Evolutionary conservation across 306 rosid genomes (phyloP), one percentile per base, ranked within the genome.

Genomic region (Begonia loranthoides): DNA sequence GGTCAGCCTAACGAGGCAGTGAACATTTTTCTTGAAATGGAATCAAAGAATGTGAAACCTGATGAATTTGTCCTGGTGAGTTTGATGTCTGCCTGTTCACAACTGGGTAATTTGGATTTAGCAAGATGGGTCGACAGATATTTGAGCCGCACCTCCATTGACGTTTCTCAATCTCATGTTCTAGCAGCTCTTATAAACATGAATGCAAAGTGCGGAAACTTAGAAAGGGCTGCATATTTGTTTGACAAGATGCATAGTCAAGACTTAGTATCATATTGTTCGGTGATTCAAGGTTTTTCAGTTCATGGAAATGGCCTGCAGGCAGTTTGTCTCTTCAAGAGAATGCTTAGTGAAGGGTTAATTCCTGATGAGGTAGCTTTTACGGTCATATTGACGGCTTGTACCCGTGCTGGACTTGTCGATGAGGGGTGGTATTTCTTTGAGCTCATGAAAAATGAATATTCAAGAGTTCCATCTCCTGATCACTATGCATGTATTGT

Each of bases 141-240:
- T 55, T 71, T 78, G 60, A 51, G 63, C 48, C 57, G 54, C 13
- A 73, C 65, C 58, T 51, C 54, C 45, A 56, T 69, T 50, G 64
- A 80, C 67, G 53, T 75, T 67, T 55, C 21, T 44, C 76, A 63
- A 50, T 62, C 75, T 43, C 93, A 77, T 61, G 76, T 87, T 50
- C 56, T 50, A 33, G 70, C 87, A 13, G 84, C 95, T 52, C 87
- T 82, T 50, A 58, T 77, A 36, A 93, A 87, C 66, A 79, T 87
- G 95, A 82, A 79, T 79, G 93, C 86, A 0, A 87, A 87, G 67
- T 77, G 86, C 16, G 93, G 95, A 34, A 87, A 87, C 73, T 68
- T 87, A 69, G 84, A 77, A 33, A 67, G 83, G 70, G 86, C 89
- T 1, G 51, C 55, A 34, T 46, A 54, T 41, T 65, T 79, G 70